phyloP scores from a whole-genome alignment of 108 stramenopile genomes.

The Cyclostephanos tholiformis region DNA sequence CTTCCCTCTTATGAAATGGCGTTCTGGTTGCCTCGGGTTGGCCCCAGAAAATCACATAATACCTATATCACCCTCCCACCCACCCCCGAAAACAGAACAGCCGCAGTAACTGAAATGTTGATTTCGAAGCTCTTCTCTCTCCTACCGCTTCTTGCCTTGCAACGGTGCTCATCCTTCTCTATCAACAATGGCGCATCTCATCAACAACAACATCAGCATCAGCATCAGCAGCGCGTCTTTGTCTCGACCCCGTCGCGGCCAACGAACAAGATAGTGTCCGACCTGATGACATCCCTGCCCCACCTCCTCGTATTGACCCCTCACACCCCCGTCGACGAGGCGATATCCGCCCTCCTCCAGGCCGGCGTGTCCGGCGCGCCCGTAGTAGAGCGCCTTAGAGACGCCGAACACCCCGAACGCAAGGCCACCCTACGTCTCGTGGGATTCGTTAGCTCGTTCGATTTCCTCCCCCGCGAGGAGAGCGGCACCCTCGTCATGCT shows the following conservation, averaged over 20 bases:
- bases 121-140: not conserved
- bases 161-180: constrained; percentile 11
- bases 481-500: constrained; percentile 32
- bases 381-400: constrained; percentile 43
- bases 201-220: not conserved
- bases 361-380: constrained; percentile 50
- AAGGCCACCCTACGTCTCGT: constrained; percentile 38
- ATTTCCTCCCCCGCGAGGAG: constrained; percentile 50
- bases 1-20: no score
- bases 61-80: no score
- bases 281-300: constrained; percentile 43
- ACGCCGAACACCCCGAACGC: constrained; percentile 12
- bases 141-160: constrained; percentile 6
- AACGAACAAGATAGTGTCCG: constrained; percentile 40
- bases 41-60: no score
- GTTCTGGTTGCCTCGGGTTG: no score
- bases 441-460: constrained; percentile 48
- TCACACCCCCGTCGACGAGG: constrained; percentile 44
- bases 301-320: constrained; percentile 40
- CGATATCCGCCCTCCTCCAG: constrained; percentile 32
- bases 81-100: not conserved
- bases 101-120: not conserved
- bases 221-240: constrained; percentile 33
- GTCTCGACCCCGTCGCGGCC: constrained; percentile 30
- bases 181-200: constrained; percentile 3